Conservation (phyloP, 345 rosid species). For the Boechera divaricarpa region DNA sequence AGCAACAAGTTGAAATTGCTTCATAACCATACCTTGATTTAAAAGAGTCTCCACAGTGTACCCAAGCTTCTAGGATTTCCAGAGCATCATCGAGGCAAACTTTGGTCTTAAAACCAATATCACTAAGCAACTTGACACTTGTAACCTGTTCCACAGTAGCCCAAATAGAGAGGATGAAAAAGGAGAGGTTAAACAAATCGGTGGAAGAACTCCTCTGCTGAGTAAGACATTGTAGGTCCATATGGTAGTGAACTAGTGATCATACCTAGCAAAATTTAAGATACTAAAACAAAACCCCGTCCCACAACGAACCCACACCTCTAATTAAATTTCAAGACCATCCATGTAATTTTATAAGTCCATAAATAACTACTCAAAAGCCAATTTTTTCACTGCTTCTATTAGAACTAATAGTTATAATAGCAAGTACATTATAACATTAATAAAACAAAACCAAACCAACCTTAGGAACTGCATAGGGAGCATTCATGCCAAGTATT, state of each 20-base stretch:
- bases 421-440: conserved; percentile 16
- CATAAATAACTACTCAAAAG: conserved; percentile 7
- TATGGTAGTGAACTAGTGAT: conserved; percentile 8
- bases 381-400: conserved; percentile 11
- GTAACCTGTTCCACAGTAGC: conserved; percentile 59
- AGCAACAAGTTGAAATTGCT: conserved; percentile 14
- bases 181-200: conserved; percentile 22
- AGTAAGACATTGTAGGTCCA: conserved; percentile 29
- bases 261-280: conserved; percentile 2
- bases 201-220: conserved; percentile 19
- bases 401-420: conserved; percentile 13
- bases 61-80: conserved; percentile 63
- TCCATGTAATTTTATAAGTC: conserved; percentile 14
- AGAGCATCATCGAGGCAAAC: conserved; percentile 67
- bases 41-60: conserved; percentile 55
- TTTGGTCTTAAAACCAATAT: conserved; percentile 77
- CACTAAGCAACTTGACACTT: conserved; percentile 61
- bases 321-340: conserved; percentile 17
- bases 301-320: conserved; percentile 21
- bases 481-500: conserved; percentile 77
- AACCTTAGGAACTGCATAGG: conserved; percentile 93
- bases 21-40: conserved; percentile 59
- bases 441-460: conserved; percentile 41
- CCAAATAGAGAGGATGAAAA: conserved; percentile 25
- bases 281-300: conserved; percentile 9